Percentiles rank a stretch among this genome's conserved stretches.
Evolutionary conservation across 768 basidiomycete species (phyloP).

Genomic region (Suillus discolor): DNA sequence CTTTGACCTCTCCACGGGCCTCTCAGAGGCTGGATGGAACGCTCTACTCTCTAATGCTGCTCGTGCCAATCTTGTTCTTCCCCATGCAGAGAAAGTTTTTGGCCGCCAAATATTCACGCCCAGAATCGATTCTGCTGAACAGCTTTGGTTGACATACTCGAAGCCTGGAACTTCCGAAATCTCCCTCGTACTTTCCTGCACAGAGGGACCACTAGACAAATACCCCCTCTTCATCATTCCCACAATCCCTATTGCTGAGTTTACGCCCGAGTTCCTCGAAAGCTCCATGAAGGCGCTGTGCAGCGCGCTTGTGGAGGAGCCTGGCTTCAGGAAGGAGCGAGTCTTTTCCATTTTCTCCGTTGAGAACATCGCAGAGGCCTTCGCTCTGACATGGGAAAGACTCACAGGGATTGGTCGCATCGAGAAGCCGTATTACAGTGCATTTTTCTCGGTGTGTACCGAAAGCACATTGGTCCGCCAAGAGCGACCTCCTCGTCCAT

Average conservation of each 20-base stretch:
- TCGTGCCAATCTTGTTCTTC: conserved; percentile 42
- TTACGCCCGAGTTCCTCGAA: conserved; percentile 41
- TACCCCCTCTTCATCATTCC: conserved; percentile 65
- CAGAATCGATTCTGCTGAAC: conserved; percentile 8
- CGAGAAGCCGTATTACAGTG: conserved; percentile 59
- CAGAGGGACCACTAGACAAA: conserved; percentile 51
- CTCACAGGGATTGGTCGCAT: conserved; percentile 43
- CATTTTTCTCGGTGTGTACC: conserved; percentile 61
- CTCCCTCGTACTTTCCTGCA: conserved; percentile 62
- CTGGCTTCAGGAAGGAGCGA: conserved; percentile 25
- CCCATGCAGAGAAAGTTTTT: conserved; percentile 38
- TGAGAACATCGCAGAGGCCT: conserved; percentile 45
- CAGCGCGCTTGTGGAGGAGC: conserved; percentile 30
- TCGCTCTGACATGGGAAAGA: conserved; percentile 51
- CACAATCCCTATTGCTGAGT: conserved; percentile 37
- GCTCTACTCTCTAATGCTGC: conserved; percentile 31
- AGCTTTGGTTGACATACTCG: conserved; percentile 36
- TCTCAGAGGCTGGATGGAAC: conserved; percentile 32
- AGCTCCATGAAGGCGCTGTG: conserved; percentile 41
- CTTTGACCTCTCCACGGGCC: conserved; percentile 13
- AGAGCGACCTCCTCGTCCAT: background rate
- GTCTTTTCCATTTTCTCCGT: conserved; percentile 71
- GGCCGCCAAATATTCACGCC: background rate
- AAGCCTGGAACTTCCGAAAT: conserved; percentile 26
- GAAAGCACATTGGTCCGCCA: conserved; percentile 35